Percentiles rank a stretch among this genome's conserved stretches.
Conservation (phyloP, 345 rosid species). For the Boechera stricta region DNA sequence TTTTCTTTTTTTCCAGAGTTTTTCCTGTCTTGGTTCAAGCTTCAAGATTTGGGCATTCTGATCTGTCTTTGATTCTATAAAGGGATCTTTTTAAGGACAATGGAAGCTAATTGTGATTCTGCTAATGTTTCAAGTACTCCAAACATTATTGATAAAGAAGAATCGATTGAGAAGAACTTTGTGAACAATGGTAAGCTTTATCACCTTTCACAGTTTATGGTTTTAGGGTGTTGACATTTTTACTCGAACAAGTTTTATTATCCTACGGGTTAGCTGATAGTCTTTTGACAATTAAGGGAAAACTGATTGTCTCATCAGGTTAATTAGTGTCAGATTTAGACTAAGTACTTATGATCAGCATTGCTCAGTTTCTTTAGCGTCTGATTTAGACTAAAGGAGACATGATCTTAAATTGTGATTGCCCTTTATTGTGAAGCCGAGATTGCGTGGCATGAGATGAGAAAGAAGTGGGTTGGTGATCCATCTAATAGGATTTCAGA, state of each 20-base stretch:
- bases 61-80: constrained; percentile 10
- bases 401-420: constrained; percentile 6
- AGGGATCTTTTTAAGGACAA: constrained; percentile 12
- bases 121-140: constrained; percentile 23
- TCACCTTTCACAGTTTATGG: not conserved
- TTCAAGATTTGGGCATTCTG: constrained; percentile 1
- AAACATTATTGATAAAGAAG: constrained; percentile 24
- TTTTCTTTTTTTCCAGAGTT: not conserved
- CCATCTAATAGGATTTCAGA: constrained; percentile 38
- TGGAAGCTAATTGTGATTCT: constrained; percentile 41
- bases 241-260: not conserved
- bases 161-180: constrained; percentile 25
- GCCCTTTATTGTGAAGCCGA: constrained; percentile 27
- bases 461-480: constrained; percentile 49
- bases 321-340: not conserved
- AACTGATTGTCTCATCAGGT: not conserved
- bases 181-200: constrained; percentile 43
- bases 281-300: not conserved
- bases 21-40: constrained; percentile 13
- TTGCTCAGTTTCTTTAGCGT: constrained; percentile 10
- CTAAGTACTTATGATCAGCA: not conserved
- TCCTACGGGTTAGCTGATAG: not conserved
- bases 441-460: constrained; percentile 48
- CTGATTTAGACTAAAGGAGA: no score
- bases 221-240: not conserved